A percentile compares a stretch with the other conserved stretches of the same genome.
These are phyloP conservation scores for Citrus mangshanensis DNA, from an alignment of 345 rosid species.

Conservation along the genomic window DNA sequence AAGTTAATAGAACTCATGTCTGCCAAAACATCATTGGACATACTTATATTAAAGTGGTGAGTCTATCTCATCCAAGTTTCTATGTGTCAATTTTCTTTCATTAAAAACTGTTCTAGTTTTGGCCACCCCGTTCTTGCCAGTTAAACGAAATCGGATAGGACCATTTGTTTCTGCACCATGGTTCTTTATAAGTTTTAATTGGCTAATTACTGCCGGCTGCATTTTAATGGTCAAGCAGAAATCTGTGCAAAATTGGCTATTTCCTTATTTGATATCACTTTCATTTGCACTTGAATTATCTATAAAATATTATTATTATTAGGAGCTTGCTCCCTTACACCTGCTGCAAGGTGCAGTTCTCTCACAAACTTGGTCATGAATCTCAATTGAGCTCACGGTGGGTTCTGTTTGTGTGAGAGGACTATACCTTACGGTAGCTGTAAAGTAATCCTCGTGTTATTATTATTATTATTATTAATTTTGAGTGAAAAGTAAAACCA, in stretches of 20 bases:
- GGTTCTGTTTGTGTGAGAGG: too few relatives aligned
- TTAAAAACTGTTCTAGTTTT: neutral
- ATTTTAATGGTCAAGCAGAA: neutral
- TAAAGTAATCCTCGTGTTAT: too few relatives aligned
- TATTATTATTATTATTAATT: neutral
- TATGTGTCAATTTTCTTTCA: neutral
- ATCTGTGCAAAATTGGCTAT: neutral
- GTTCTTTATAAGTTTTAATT: neutral
- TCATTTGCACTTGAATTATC: neutral
- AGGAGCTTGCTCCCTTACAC: too few relatives aligned
- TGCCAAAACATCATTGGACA: too few relatives aligned
- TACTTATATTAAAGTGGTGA: too few relatives aligned
- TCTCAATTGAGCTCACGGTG: too few relatives aligned
- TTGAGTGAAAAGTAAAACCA: neutral
- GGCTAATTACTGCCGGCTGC: neutral
- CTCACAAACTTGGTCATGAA: too few relatives aligned
- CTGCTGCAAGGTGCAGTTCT: rapidly evolving
- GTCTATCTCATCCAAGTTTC: too few relatives aligned
- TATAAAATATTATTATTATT: neutral
- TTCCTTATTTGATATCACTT: neutral
- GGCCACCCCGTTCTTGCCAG: neutral
- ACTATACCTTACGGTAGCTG: rapidly evolving
- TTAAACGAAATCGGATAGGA: neutral
- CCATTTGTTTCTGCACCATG: neutral
- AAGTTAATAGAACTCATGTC: too few relatives aligned